phyloP scores from a whole-genome alignment of 2,329 filamentous ascomycete species.

The Sporothrix brasiliensis region DNA sequence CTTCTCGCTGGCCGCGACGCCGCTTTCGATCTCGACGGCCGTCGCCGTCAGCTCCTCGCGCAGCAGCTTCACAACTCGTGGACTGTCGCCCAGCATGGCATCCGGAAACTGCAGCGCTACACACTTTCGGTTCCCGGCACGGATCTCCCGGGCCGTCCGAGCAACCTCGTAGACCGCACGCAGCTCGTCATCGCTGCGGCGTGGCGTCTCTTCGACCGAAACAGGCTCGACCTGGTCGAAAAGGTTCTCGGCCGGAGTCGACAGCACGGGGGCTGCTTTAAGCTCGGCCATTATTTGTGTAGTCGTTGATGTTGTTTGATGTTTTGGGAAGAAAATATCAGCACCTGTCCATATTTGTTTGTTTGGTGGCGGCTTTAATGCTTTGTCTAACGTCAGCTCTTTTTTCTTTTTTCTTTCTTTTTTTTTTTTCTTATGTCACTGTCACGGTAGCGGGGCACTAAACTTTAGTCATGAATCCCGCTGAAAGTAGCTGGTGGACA shows the following conservation, averaged over 20 bases:
- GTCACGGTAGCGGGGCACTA: constrained; percentile 28
- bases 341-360: constrained; percentile 17
- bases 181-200: constrained; percentile 67
- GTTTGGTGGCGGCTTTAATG: constrained; percentile 29
- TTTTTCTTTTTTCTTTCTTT: constrained; percentile 26
- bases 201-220: constrained; percentile 41
- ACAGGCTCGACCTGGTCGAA: constrained; percentile 56
- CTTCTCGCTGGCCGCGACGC: constrained; percentile 38
- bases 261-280: constrained; percentile 61
- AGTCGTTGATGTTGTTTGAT: neutral
- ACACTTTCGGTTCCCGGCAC: constrained; percentile 68
- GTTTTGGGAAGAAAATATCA: neutral
- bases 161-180: constrained; percentile 79
- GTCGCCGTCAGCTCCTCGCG: constrained; percentile 41
- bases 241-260: constrained; percentile 63
- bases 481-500: constrained; percentile 1
- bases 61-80: constrained; percentile 73
- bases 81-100: constrained; percentile 83
- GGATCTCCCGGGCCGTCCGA: constrained; percentile 76
- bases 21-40: neutral
- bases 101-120: constrained; percentile 97
- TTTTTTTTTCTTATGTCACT: neutral
- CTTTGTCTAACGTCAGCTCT: constrained; percentile 18
- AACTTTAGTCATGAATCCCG: constrained; percentile 23
- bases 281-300: constrained; percentile 51